A percentile compares a stretch with the other conserved stretches of the same genome.
Evolutionary conservation across 352 stramenopile species (phyloP).

Genomic region (Globisporangium cystogenes): DNA sequence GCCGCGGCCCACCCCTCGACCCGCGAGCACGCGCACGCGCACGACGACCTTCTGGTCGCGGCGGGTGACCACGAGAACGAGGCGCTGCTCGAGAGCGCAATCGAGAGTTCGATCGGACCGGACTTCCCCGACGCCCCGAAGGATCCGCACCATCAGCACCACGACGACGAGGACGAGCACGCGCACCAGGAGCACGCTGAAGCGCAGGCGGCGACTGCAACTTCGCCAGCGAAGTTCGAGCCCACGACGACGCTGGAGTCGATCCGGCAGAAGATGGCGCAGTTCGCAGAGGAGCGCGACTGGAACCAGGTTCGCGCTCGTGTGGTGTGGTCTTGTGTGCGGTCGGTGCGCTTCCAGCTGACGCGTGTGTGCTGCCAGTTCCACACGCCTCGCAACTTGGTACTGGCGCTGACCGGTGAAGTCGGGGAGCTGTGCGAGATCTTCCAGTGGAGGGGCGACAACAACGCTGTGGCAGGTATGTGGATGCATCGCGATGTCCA

Average conservation of each 20-base stretch:
- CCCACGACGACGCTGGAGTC: constrained; percentile 49
- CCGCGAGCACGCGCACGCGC: neutral
- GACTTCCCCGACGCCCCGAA: constrained; percentile 15
- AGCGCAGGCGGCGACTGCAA: neutral
- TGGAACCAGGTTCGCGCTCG: constrained; percentile 42
- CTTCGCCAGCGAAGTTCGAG: constrained; percentile 33
- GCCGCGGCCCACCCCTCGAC: neutral
- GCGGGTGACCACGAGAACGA: constrained; percentile 43
- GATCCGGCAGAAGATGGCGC: constrained; percentile 43
- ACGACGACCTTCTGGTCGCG: constrained; percentile 38
- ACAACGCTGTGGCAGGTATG: constrained; percentile 25
- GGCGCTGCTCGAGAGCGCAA: constrained; percentile 39
- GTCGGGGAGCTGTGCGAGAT: constrained; percentile 93
- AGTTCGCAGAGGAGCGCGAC: constrained; percentile 55
- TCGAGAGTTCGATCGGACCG: constrained; percentile 42
- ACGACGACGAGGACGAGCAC: neutral
- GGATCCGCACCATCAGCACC: constrained; percentile 4
- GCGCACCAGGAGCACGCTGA: neutral
- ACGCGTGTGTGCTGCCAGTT: constrained; percentile 16
- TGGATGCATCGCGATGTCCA: constrained; percentile 11
- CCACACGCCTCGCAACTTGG: constrained; percentile 88
- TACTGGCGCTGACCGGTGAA: constrained; percentile 93
- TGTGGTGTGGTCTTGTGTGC: neutral
- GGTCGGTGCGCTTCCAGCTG: neutral
- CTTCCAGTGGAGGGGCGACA: constrained; percentile 94